Conservation (phyloP, 2,329 filamentous ascomycete species). For the Diplocarpon rosae region DNA sequence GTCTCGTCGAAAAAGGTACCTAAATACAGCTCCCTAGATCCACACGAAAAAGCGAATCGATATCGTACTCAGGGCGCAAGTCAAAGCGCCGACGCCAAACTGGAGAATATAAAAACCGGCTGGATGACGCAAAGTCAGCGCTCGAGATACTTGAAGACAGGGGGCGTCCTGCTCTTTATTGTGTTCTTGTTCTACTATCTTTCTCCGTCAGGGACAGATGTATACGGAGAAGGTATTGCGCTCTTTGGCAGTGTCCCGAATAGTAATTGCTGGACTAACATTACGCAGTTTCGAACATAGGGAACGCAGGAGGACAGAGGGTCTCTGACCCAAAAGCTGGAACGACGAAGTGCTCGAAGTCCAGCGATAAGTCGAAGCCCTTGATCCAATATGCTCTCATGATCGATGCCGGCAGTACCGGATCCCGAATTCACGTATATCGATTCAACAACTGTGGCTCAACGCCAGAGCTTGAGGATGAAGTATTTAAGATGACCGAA, state of each 20-base stretch:
- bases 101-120: slow-evolving; percentile 45
- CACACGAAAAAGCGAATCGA: slow-evolving; percentile 53
- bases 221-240: slow-evolving; percentile 18
- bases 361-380: slow-evolving; percentile 78
- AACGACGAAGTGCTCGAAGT: slow-evolving; percentile 68
- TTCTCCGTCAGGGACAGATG: slow-evolving; percentile 40
- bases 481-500: slow-evolving; percentile 88
- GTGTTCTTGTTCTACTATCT: slow-evolving; percentile 54
- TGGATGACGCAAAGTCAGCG: slow-evolving; percentile 55
- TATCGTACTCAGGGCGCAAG: slow-evolving; percentile 39
- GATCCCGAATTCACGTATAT: slow-evolving; percentile 96
- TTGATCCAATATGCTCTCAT: slow-evolving; percentile 96
- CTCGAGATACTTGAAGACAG: slow-evolving; percentile 55
- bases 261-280: slow-evolving; percentile 4
- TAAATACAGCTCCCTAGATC: slow-evolving; percentile 37
- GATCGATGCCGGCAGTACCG: slow-evolving; percentile 97
- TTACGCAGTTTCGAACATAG: slow-evolving; percentile 14
- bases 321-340: slow-evolving; percentile 51
- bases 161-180: slow-evolving; percentile 48
- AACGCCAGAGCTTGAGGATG: slow-evolving; percentile 86
- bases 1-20: slow-evolving; percentile 42
- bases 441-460: slow-evolving; percentile 97
- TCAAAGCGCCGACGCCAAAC: slow-evolving; percentile 30
- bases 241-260: background rate
- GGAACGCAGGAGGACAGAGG: slow-evolving; percentile 36